phyloP scores from a whole-genome alignment of 2,329 filamentous ascomycete genomes.

The Grosmannia serpens region DNA sequence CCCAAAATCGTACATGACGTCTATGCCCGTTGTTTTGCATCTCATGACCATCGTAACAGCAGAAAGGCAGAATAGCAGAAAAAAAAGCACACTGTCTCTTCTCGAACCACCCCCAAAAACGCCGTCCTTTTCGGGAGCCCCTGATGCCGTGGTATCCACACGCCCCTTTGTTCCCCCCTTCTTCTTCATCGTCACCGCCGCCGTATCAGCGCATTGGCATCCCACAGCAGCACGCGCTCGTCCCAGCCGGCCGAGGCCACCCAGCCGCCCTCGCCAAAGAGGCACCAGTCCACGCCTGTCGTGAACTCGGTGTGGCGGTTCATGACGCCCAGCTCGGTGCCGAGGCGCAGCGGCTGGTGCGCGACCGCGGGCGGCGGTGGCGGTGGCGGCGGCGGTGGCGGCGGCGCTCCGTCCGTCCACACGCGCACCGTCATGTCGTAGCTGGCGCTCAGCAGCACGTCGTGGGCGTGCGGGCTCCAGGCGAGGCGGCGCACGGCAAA shows the following conservation, averaged over 20 bases:
- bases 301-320: conserved; percentile 90
- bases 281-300: conserved; percentile 93
- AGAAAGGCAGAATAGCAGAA: too few species aligned
- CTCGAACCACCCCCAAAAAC: not conserved
- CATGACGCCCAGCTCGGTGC: conserved; percentile 74
- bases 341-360: conserved; percentile 31
- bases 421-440: conserved; percentile 97
- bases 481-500: conserved; percentile 79
- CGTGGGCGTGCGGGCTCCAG: conserved; percentile 90
- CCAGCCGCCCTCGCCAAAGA: conserved; percentile 94
- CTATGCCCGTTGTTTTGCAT: not conserved
- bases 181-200: conserved; percentile 1
- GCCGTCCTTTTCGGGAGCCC: not conserved
- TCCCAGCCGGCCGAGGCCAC: conserved; percentile 93
- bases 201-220: conserved; percentile 49
- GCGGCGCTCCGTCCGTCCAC: conserved; percentile 65
- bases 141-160: not conserved
- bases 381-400: conserved; percentile 19
- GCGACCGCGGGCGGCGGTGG: conserved; percentile 14
- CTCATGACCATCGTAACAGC: not conserved
- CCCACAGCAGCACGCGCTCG: conserved; percentile 83
- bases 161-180: not conserved
- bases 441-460: conserved; percentile 76
- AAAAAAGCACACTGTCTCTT: not conserved
- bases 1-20: not conserved